Conservation (phyloP, 2,329 filamentous ascomycete genomes). For the Ceratocystis diversiconidia region DNA sequence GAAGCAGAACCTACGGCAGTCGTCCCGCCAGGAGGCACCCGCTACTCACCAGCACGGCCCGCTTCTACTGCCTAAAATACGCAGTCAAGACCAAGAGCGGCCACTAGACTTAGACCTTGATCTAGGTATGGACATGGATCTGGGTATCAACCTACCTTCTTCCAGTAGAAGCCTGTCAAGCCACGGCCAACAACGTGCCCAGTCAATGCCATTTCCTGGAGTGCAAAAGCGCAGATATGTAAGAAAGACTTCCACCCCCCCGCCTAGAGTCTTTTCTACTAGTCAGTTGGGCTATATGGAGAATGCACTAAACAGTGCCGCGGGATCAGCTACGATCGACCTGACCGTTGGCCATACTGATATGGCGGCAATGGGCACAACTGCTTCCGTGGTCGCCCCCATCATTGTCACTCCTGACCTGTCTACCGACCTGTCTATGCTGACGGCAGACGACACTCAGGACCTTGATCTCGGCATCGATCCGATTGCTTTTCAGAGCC, state of each 20-base stretch:
- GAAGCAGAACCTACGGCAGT: background rate
- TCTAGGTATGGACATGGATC: background rate
- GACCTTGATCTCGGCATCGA: background rate
- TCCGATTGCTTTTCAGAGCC: background rate
- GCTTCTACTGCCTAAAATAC: conserved; percentile 70
- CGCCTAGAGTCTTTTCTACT: background rate
- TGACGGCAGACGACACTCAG: background rate
- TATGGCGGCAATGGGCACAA: background rate
- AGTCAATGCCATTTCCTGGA: background rate
- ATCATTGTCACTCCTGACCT: background rate
- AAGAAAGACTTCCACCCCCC: background rate
- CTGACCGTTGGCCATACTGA: background rate
- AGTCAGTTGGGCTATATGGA: background rate
- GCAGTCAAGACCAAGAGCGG: conserved; percentile 58
- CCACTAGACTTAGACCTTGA: background rate
- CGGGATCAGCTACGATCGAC: background rate
- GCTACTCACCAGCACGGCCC: conserved; percentile 68
- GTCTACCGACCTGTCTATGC: background rate
- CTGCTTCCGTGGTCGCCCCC: background rate
- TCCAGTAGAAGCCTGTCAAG: conserved; percentile 33
- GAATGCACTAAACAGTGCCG: background rate
- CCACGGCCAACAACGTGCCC: background rate
- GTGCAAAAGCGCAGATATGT: conserved; percentile 9
- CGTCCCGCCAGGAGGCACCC: conserved; percentile 40
- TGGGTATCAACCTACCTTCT: background rate